Evolutionary conservation across 768 basidiomycete genomes (phyloP), one percentile per base, ranked within the genome.

Genomic region (Termitomyces sp.): DNA sequence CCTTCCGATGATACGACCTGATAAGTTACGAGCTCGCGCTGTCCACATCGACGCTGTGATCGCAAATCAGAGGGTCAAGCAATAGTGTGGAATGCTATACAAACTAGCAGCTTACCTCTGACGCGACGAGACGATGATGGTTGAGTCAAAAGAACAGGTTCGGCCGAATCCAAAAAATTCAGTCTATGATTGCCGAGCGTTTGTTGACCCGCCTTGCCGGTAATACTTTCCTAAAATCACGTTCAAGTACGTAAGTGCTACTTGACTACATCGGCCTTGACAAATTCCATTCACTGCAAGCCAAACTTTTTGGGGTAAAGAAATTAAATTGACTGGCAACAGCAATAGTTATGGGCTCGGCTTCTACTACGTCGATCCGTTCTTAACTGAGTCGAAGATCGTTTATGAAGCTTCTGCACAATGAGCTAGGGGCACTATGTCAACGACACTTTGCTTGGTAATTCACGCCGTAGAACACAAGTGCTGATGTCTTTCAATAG

Each of bases 41-140:
- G 49, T 58, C 61, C 63, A 66, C 65, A 66, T 66, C 58, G 57
- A 61, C 54, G 46, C 44, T 60, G 47, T 30, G 50, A 57, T 24
- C 44, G 30, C 24, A 47, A 55, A 33, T 54, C 36, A 58, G 52
- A 24, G 24, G 22, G 45, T 48, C 24, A 31, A 49, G 37, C 27
- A 15, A 58, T 42, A 42, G 9, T 20, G 31, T 6, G 18, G 41
- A 34, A 36, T 27, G 18, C n/a, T 42, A 55, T 27, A 55, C n/a
- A 24, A 22, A 31, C 7, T 55, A 15, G 20, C 3, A 42, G 41
- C 57, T 51, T 37, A 58, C 57, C 57, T 51, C 30, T 15, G 22
- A n/a, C 30, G 54, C 54, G 54, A 55, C 41, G 27, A 42, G 27
- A 54, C 44, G 36, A 56, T 56, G 55, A 34, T 55, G 54, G 54